A percentile compares a stretch with the other conserved stretches of the same genome.
Conservation (phyloP, 495 filamentous ascomycete genomes). For the Penicilliopsis zonata region DNA sequence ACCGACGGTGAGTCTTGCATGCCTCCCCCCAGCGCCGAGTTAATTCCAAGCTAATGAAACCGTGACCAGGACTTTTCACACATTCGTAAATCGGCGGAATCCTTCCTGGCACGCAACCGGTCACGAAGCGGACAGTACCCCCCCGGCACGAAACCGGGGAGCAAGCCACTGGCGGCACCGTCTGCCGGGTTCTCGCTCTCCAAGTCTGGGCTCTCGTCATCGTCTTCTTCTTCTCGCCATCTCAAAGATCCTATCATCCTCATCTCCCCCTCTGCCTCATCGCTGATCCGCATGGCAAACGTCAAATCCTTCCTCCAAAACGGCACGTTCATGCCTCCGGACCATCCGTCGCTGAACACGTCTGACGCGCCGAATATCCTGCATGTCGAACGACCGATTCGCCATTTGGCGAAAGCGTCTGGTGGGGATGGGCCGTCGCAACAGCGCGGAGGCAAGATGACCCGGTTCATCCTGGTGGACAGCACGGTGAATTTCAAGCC, state of each 20-base stretch:
- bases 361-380: constrained; percentile 61
- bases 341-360: constrained; percentile 46
- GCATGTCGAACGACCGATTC: constrained; percentile 68
- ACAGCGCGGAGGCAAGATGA: constrained; percentile 47
- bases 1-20: constrained; percentile 59
- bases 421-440: constrained; percentile 12
- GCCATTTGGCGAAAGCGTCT: constrained; percentile 25
- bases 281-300: constrained; percentile 94
- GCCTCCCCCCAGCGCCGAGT: no score
- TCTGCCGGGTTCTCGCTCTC: constrained; percentile 24
- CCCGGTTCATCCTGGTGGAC: constrained; percentile 93
- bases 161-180: constrained; percentile 26
- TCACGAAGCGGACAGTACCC: constrained; percentile 31
- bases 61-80: constrained; percentile 97
- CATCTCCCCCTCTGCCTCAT: constrained; percentile 93
- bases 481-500: constrained; percentile 88
- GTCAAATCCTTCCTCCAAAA: constrained; percentile 89
- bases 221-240: constrained; percentile 20
- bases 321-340: constrained; percentile 68
- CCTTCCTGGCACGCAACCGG: constrained; percentile 60
- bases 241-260: constrained; percentile 82
- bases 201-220: constrained; percentile 6
- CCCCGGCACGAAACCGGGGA: constrained; percentile 29
- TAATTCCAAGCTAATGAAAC: no score
- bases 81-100: constrained; percentile 73